Base-by-base conservation (phyloP, 2,329 filamentous ascomycete species). In the Colletotrichum magnum region DNA sequence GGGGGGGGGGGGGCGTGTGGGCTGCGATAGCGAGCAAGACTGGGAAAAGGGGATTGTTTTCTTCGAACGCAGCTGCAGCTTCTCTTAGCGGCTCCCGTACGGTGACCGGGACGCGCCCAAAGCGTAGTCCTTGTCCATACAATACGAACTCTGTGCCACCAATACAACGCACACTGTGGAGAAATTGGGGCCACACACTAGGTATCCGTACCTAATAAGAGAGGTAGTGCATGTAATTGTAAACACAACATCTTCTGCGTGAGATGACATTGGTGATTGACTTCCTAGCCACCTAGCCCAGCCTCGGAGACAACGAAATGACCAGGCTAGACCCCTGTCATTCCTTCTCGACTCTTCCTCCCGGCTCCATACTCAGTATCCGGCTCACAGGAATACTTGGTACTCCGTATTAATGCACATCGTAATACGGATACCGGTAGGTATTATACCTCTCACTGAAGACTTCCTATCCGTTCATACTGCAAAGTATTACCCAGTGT, bases 31-130 rank as follows among this genome's bases (percentile, higher is more conserved):
- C 48, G 50, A 54, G 48, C 48, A 24, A 45, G 59, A 39, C 59
- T 63, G 59, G 62, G 66, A 71, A 71, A 70, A 5, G 65, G 71
- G 69, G 69, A 69, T 67, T 72, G 69, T 72, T 72, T 72, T 71
- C 62, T 64, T 71, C 52, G 51, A 61, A 58, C 39, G 18, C 59
- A 58, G 36, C 26, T 51, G 18, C 59, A 58, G 36, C 26, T 51
- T 36, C 57, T 9, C 54, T 51, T 53, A 47, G 41, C 41, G 15
- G 13, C 24, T 18, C 2, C 10, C 5, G 18, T 70, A 39, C 69
- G 71, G 69, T 54, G 65, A 62, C 52, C 70, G 24, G 21, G 5
- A 70, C 6, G 39, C 51, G 57, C 65, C 57, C 18, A 24, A 50
- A 43, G 26, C 59, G 70, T 52, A 72, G 10, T 21, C 50, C 48